Base-by-base conservation (phyloP, 2,329 filamentous ascomycete genomes). In the Cephalotrichum gorgonifer region DNA sequence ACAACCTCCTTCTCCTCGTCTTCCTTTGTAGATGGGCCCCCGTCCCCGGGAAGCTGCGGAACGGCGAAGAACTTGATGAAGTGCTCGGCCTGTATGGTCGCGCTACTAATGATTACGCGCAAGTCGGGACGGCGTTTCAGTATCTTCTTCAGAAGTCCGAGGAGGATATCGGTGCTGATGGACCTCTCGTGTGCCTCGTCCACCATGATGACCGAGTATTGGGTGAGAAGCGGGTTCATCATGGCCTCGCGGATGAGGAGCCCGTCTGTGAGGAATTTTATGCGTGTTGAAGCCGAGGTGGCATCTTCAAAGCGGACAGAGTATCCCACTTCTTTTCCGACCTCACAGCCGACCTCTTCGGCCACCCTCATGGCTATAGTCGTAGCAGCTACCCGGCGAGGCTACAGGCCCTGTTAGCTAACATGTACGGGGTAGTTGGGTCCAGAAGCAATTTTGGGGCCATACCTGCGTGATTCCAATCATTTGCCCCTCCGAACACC, bases 171-270 rank as follows among this genome's bases (percentile, higher is more conserved):
- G 1, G 90, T 95, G 63, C 88, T 94, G 51, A 97, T 77, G 44
- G 89, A 95, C 48, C 93, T 77, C 66, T 97, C 91, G 62, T 98
- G 93, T 6, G 91, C 93, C 67, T 97, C 91, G 61, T 98, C 93
- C 7, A 98, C 86, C 88, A 98, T 96, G 57, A 98, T 88, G 42
- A 95, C 85, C 0, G 89, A 94, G 63, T 98, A 98, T 11, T 88
- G 79, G 20, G 87, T 93, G 31, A 98, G 69, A 3, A 97, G 69
- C 12, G 93, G 93, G 64, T 98, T 93, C 3, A 96, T 87, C 4
- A 98, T 75, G 26, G 91, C 93, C 67, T 98, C 93, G 58, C 91
- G 76, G 48, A 98, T 80, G 28, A 98, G 75, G 44, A 98, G 73
- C 1, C 91, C 91, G 68, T 98, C 93, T 1, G 91, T 98, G 54